Evolutionary conservation across 495 filamentous ascomycete species (phyloP).

Genomic region (Penicillium atrosanguineum): DNA sequence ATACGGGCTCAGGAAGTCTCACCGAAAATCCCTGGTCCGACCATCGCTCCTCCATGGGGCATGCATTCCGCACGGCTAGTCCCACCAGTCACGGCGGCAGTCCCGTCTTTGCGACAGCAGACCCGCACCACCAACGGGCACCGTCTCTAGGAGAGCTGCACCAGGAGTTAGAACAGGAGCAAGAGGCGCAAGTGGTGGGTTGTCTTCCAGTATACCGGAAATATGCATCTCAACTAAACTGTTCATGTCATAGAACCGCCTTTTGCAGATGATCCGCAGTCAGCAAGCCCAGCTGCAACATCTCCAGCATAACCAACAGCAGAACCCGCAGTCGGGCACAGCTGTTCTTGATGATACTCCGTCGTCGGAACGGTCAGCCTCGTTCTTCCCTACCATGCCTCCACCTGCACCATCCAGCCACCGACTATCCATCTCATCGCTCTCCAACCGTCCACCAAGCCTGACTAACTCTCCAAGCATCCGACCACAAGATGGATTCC

Average conservation of each 20-base stretch:
- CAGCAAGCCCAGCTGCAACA: slow-evolving; percentile 82
- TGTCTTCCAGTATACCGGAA: background rate
- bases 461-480: slow-evolving; percentile 38
- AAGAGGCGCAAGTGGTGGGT: slow-evolving; percentile 87
- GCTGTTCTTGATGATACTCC: slow-evolving; percentile 67
- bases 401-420: slow-evolving; percentile 28
- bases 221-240: slow-evolving; percentile 7
- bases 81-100: slow-evolving; percentile 57
- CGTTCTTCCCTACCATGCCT: slow-evolving; percentile 44
- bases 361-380: slow-evolving; percentile 59
- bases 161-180: slow-evolving; percentile 91
- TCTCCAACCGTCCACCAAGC: slow-evolving; percentile 47
- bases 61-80: slow-evolving; percentile 51
- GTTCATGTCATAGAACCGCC: slow-evolving; percentile 63
- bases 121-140: slow-evolving; percentile 64
- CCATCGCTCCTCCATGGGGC: slow-evolving; percentile 45
- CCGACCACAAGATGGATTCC: slow-evolving; percentile 30
- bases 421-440: slow-evolving; percentile 35
- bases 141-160: slow-evolving; percentile 93
- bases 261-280: slow-evolving; percentile 83
- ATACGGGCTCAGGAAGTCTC: slow-evolving; percentile 57
- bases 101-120: slow-evolving; percentile 54
- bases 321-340: slow-evolving; percentile 26
- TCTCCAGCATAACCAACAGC: slow-evolving; percentile 46
- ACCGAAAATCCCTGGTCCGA: slow-evolving; percentile 27